A percentile compares a stretch with the other conserved stretches of the same genome.
Evolutionary conservation across 176 grass and related monocot species (phyloP).

Genomic region (Typha latifolia): DNA sequence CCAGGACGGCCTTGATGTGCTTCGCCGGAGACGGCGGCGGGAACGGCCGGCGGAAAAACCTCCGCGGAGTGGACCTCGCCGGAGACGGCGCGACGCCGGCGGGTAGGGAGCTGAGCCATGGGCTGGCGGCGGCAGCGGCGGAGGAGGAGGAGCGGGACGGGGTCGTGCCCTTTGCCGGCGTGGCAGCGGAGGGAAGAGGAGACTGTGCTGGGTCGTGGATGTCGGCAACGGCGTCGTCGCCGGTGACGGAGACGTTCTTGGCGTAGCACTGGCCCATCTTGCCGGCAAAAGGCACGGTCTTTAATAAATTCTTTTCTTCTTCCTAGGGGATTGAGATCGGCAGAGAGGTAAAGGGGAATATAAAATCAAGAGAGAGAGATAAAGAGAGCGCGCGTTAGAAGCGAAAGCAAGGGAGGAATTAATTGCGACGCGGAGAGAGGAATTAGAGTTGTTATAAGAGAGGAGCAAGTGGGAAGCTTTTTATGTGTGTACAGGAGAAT

Average conservation of each 20-base stretch:
- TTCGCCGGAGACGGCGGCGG: constrained; percentile 88
- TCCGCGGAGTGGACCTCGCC: constrained; percentile 52
- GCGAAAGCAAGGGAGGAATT: too few relatives aligned
- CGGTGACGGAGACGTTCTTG: constrained; percentile 43
- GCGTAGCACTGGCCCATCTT: constrained; percentile 92
- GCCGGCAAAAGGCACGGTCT: too few relatives aligned
- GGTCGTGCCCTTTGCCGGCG: constrained; percentile 15
- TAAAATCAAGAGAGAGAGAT: too few relatives aligned
- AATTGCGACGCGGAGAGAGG: too few relatives aligned
- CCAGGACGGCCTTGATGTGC: constrained; percentile 90
- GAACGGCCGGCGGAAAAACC: constrained; percentile 82
- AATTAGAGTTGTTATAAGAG: too few relatives aligned
- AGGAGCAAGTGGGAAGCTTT: too few relatives aligned
- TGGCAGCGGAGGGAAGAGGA: background rate
- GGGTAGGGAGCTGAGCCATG: constrained; percentile 26
- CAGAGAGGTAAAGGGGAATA: too few relatives aligned
- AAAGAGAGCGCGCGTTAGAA: too few relatives aligned
- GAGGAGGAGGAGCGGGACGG: constrained; percentile 39
- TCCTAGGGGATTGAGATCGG: too few relatives aligned
- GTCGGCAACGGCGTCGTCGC: constrained; percentile 1
- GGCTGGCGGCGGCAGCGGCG: background rate
- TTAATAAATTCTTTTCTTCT: too few relatives aligned
- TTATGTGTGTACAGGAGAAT: background rate
- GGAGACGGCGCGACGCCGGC: constrained; percentile 78
- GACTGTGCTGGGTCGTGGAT: background rate